Base-by-base conservation (phyloP, 345 rosid species). In the Nasturtium officinale region DNA sequence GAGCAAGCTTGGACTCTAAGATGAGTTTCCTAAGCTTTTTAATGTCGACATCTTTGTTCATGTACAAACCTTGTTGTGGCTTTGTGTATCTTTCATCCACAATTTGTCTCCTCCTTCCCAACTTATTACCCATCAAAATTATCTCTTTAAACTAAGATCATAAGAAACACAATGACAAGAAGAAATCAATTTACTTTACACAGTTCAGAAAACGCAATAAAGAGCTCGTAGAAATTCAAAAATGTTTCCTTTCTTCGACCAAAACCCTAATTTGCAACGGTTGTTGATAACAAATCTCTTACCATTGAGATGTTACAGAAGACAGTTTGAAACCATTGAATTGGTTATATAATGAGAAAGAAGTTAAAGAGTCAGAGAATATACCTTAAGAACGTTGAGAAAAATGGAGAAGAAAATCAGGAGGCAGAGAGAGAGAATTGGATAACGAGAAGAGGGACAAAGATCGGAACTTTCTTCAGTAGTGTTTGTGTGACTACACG, bases 1-100 rank as follows among this genome's bases (percentile, higher is more conserved):
- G 97, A 43, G 98, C 96, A 30, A 93, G 96, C 82, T 90, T 90
- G n/a, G 91, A 87, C 38, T 90, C 98, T n/a, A 90, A 85, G 74
- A 93, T 93, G 46, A 93, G 94, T 83, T 89, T 93, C 75, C 85
- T 81, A 6, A 93, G 87, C 92, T 88, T 93, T 84, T 89, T 93
- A 57, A 82, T 73, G 75, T 93, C 98, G 38, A 90, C 96, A 81
- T 90, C 96, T 79, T 83, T 90, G 76, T 75, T 87, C 75, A 77
- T 78, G 78, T 90, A 88, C 32, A 93, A 71, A 48, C 92, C 88
- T 72, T 90, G 97, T 7, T 61, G 76, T 0, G 97, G 97, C 67
- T 78, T 83, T 3, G 96, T 93, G 69, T 82, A 89, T 80, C 81
- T 85, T 83, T 89, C 97, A 23, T 93, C 97, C 77, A 93, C 94